Percentiles rank a stretch among this genome's conserved stretches.
Evolutionary conservation across 2,329 filamentous ascomycete genomes (phyloP).

Genomic region (Xylariaceae sp.): DNA sequence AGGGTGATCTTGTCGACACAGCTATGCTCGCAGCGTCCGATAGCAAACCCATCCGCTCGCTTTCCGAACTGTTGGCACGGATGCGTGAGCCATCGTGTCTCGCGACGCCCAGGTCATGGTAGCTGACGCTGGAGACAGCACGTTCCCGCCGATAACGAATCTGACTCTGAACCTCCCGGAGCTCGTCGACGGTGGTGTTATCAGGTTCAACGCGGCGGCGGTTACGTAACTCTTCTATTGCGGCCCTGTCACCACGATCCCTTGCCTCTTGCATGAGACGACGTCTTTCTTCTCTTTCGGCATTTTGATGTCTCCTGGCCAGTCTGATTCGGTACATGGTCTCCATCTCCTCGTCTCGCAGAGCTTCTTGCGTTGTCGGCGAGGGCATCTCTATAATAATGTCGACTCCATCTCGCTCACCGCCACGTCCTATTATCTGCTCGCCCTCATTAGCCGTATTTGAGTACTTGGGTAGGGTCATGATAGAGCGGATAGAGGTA

Average conservation of each 20-base stretch:
- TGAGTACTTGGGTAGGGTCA: constrained; percentile 85
- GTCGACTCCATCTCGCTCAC: constrained; percentile 87
- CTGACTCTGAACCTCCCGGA: constrained; percentile 50
- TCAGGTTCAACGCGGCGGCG: constrained; percentile 44
- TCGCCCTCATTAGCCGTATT: constrained; percentile 68
- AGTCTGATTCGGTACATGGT: constrained; percentile 82
- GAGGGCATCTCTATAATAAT: constrained; percentile 81
- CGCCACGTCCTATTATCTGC: constrained; percentile 78
- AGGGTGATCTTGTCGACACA: constrained; percentile 25
- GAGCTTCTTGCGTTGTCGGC: constrained; percentile 67
- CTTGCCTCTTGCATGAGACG: constrained; percentile 66
- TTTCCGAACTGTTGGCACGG: constrained; percentile 66
- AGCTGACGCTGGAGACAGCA: constrained; percentile 68
- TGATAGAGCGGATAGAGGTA: constrained; percentile 84
- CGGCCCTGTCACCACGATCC: constrained; percentile 60
- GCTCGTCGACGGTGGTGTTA: constrained; percentile 52
- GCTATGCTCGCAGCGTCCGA: constrained; percentile 64
- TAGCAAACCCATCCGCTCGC: constrained; percentile 64
- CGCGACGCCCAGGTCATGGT: constrained; percentile 69
- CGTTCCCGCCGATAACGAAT: constrained; percentile 57
- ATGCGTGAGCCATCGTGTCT: constrained; percentile 72
- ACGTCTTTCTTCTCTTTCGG: constrained; percentile 72
- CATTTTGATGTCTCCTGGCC: constrained; percentile 66
- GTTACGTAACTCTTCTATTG: constrained; percentile 61
- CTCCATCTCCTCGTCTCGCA: constrained; percentile 89